A percentile compares a stretch with the other conserved stretches of the same genome.
phyloP scores from a whole-genome alignment of 2,329 filamentous ascomycete species.

The Apiospora arundinis region DNA sequence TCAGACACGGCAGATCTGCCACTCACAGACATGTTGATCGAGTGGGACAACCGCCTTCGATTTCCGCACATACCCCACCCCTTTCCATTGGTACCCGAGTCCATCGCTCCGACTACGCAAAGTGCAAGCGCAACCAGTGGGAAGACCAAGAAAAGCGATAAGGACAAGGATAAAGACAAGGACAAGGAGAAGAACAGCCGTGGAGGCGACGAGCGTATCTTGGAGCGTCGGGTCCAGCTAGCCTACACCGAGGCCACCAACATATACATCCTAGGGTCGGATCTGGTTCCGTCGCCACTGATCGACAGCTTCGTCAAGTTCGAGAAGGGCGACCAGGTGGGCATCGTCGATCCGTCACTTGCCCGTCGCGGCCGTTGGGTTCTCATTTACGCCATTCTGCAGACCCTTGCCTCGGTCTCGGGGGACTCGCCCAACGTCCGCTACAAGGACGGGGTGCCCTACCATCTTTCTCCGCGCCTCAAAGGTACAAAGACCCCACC shows the following conservation, averaged over 20 bases:
- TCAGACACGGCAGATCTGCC: conserved; percentile 61
- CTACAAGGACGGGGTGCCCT: conserved; percentile 59
- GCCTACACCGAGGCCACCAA: conserved; percentile 67
- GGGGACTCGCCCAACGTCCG: conserved; percentile 62
- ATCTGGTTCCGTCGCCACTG: conserved; percentile 59
- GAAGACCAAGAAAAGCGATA: conserved; percentile 39
- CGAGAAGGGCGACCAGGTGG: conserved; percentile 59
- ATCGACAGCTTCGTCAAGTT: conserved; percentile 63
- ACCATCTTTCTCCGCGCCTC: conserved; percentile 62
- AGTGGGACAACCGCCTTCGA: conserved; percentile 67
- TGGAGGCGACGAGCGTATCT: conserved; percentile 31
- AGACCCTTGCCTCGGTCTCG: conserved; percentile 64
- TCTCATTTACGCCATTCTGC: conserved; percentile 65
- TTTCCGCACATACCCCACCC: conserved; percentile 73
- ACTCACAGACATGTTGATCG: conserved; percentile 69
- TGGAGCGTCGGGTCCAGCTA: conserved; percentile 60
- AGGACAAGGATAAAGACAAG: conserved; percentile 29
- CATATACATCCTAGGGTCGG: conserved; percentile 60
- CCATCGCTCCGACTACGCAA: conserved; percentile 44
- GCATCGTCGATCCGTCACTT: conserved; percentile 58
- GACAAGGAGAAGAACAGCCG: conserved; percentile 31
- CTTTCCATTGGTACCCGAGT: conserved; percentile 68
- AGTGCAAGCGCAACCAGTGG: conserved; percentile 31
- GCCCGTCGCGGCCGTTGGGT: conserved; percentile 67
- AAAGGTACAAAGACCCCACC: conserved; percentile 58